Evolutionary conservation across 495 filamentous ascomycete genomes (phyloP), one percentile per base, ranked within the genome.

Genomic region (Amorphotheca resinae): DNA sequence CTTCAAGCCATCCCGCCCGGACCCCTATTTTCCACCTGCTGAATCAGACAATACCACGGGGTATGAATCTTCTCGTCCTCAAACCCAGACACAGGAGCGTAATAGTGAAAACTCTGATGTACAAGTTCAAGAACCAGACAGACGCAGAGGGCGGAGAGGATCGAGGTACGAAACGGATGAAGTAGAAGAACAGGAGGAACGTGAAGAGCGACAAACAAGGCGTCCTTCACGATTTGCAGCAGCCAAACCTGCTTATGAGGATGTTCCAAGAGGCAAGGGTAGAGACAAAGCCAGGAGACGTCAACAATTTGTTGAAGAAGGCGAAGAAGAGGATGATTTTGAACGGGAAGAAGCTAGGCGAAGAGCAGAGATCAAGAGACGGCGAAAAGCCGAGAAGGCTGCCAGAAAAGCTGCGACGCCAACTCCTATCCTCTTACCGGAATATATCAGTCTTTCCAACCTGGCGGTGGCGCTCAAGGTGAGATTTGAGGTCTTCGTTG

Each of bases 381-480:
- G 21, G 16, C 32, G 48, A 28, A 56, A 54, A 37, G 16, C 18
- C 4, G 53, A 51, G 21, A 57, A 51, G 38, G 48, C 55, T 2
- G 51, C 28, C 30, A 59, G 40, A 57, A 67, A 33, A 57, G 65
- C 35, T 48, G 48, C 61, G 16, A 60, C 69, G 4, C 64, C 76
- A 3, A 75, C 67, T 18, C 81, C 76, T 2, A 77, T 98, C 9
- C 71, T 82, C 32, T 67, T 99, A 0, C 93, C 93, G 0, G 86
- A 94, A 51, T 89, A 84, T 49, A 94, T 96, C 61, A 87, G 77
- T 50, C 81, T 95, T 31, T 68, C 74, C 14, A 88, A 91, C 41
- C 66, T 99, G 31, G 86, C 88, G n/a, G 65, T 74, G 38, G 77
- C 80, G 6, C 65, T 99, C 25, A 77, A 76, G 35, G 70, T 93